phyloP scores from a whole-genome alignment of 306 rosid genomes.

The Cucurbita maxima region DNA sequence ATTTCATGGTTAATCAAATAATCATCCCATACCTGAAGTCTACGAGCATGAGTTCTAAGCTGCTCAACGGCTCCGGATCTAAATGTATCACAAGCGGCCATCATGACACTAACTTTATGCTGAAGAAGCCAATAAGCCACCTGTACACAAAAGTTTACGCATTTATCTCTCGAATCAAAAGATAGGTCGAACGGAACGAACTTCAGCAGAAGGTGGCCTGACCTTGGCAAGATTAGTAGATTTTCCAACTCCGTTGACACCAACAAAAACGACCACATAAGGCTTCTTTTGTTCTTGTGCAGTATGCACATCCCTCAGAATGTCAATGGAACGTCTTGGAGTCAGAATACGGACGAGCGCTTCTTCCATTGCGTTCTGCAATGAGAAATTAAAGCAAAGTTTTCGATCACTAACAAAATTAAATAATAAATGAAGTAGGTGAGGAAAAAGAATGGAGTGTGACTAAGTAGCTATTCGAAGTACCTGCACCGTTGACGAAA shows the following conservation, averaged over 20 bases:
- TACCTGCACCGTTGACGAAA: conserved; percentile 95
- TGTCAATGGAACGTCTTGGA: conserved; percentile 88
- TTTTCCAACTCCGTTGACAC: conserved; percentile 97
- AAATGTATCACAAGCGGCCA: conserved; percentile 99
- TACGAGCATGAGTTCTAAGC: conserved; percentile 96
- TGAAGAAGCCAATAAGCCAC: conserved; percentile 98
- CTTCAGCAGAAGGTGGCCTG: conserved; percentile 1
- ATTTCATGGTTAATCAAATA: neutral
- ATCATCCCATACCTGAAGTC: conserved; percentile 61
- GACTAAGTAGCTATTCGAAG: conserved; percentile 1
- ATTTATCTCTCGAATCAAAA: conserved; percentile 11
- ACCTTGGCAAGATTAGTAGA: conserved; percentile 98
- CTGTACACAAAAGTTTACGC: conserved; percentile 20
- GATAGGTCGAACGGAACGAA: neutral
- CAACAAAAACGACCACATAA: conserved; percentile 91
- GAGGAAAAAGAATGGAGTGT: neutral
- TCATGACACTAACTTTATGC: conserved; percentile 72
- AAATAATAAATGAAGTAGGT: neutral
- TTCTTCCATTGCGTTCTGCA: conserved; percentile 90
- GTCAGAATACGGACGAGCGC: conserved; percentile 91
- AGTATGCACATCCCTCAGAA: conserved; percentile 84
- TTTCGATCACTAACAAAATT: neutral
- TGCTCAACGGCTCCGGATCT: conserved; percentile 99
- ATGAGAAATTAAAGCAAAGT: neutral
- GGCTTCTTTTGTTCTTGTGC: conserved; percentile 95